Conservation (phyloP, 2,329 filamentous ascomycete genomes). For the Botrytis squamosa region DNA sequence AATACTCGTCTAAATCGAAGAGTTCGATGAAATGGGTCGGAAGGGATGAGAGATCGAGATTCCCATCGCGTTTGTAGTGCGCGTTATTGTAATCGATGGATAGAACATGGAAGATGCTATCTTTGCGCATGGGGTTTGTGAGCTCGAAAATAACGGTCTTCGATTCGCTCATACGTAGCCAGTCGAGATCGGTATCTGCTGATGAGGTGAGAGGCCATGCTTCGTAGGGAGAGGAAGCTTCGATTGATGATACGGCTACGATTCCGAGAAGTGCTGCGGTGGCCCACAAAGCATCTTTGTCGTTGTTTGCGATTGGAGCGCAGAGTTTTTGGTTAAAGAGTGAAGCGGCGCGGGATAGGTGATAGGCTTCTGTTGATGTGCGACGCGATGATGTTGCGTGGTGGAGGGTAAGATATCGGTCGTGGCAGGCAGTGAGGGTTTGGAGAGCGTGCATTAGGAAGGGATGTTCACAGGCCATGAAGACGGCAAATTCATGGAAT, state of each 20-base stretch:
- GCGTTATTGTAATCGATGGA: background rate
- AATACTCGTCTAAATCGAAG: slow-evolving; percentile 24
- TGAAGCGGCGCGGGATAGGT: slow-evolving; percentile 49
- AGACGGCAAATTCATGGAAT: slow-evolving; percentile 42
- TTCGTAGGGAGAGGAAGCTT: slow-evolving; percentile 44
- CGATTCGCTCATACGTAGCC: slow-evolving; percentile 56
- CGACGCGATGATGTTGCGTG: slow-evolving; percentile 30
- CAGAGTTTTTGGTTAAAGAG: slow-evolving; percentile 49
- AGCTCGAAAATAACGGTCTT: slow-evolving; percentile 53
- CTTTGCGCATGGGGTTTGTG: slow-evolving; percentile 14
- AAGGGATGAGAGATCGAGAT: background rate
- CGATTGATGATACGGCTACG: slow-evolving; percentile 47
- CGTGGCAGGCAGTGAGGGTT: slow-evolving; percentile 53
- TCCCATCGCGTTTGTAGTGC: background rate
- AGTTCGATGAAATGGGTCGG: slow-evolving; percentile 24
- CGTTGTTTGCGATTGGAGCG: slow-evolving; percentile 39
- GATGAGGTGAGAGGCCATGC: slow-evolving; percentile 56
- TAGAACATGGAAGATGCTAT: background rate
- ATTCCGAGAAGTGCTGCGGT: slow-evolving; percentile 49
- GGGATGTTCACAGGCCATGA: slow-evolving; percentile 8
- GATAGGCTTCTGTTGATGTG: slow-evolving; percentile 43
- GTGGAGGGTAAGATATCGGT: slow-evolving; percentile 43
- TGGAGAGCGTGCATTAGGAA: slow-evolving; percentile 51
- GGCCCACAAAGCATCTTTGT: slow-evolving; percentile 51
- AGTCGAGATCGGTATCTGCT: slow-evolving; percentile 50